Base-by-base conservation (phyloP, 1,284 basidiomycete species). In the Apiotrichum porosum region DNA sequence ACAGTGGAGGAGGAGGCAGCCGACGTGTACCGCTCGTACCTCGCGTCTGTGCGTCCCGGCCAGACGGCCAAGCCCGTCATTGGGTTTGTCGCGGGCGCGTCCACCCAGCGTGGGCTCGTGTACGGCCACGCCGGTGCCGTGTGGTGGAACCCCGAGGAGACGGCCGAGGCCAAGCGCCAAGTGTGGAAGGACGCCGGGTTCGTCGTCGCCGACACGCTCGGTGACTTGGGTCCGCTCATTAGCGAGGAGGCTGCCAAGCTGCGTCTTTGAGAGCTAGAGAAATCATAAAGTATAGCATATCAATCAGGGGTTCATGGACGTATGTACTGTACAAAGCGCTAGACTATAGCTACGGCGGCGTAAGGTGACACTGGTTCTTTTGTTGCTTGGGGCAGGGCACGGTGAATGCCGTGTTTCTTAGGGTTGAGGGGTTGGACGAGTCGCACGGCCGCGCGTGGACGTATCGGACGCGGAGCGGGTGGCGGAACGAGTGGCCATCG, bases 1-100 rank as follows among this genome's bases (percentile, higher is more conserved):
- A n/a, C n/a, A n/a, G 95, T 95, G 90, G 92, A 97, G 75, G 93
- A 97, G 71, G 92, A 97, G 61, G 93, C 93, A 17, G 93, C 92
- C 2, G 91, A 91, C 63, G 92, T 90, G 72, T 79, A 97, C 48
- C 83, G 86, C 69, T 79, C 81, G 70, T 86, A 88, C 78, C 84
- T 32, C 80, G 85, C 37, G 74, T 75, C 50, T 78, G 83, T 60
- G n/a, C 33, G 32, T 17, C 37, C 46, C 1, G 46, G 51, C 9
- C 37, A 33, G 24, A 24, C 19, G 22, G 87, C 89, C 53, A 94
- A 94, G 74, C 91, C 92, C 40, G 89, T 95, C 23, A 88, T 97
- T 47, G 87, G 85, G 42, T 97, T 97, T 74, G 94, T 97, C 63
- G 93, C 92, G 51, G 93, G 89, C 42, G 84, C 84, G 40, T 93